Evolutionary conservation across 2,329 filamentous ascomycete genomes (phyloP).

Genomic region (Fusarium proliferatum): DNA sequence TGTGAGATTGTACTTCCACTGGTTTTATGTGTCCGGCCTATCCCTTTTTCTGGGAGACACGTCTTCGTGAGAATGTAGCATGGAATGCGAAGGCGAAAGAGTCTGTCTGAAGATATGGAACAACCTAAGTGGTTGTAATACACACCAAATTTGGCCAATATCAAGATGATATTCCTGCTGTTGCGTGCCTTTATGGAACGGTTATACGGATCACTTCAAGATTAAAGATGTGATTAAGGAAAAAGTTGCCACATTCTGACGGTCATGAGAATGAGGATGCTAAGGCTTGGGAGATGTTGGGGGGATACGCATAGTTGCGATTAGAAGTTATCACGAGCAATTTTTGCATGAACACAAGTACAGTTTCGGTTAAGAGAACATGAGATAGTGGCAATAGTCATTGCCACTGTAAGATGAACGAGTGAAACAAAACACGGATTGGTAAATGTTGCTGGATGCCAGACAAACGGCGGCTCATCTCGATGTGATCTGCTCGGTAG

Average conservation of each 20-base stretch:
- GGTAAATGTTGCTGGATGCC: neutral
- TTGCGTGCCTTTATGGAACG: neutral
- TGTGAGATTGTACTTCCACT: neutral
- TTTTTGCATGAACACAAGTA: neutral
- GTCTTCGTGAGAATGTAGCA: neutral
- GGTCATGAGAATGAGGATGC: neutral
- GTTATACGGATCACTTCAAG: neutral
- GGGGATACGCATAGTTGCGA: neutral
- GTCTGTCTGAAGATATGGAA: neutral
- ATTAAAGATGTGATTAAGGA: neutral
- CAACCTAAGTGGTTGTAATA: neutral
- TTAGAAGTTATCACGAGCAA: neutral
- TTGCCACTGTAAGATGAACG: neutral
- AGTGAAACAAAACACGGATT: neutral
- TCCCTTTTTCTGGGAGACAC: neutral
- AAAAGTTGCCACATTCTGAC: neutral
- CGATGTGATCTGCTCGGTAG: neutral
- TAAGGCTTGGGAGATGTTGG: neutral
- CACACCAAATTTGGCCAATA: neutral
- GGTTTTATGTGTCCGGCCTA: constrained; percentile 7
- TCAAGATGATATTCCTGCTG: neutral
- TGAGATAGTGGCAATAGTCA: neutral
- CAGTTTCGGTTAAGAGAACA: too few relatives aligned
- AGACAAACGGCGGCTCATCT: neutral
- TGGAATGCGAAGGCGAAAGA: neutral